A percentile compares a stretch with the other conserved stretches of the same genome.
Evolutionary conservation across 371 early-diverging fungal genomes (phyloP).

Genomic region (Rhizopus stolonifer): DNA sequence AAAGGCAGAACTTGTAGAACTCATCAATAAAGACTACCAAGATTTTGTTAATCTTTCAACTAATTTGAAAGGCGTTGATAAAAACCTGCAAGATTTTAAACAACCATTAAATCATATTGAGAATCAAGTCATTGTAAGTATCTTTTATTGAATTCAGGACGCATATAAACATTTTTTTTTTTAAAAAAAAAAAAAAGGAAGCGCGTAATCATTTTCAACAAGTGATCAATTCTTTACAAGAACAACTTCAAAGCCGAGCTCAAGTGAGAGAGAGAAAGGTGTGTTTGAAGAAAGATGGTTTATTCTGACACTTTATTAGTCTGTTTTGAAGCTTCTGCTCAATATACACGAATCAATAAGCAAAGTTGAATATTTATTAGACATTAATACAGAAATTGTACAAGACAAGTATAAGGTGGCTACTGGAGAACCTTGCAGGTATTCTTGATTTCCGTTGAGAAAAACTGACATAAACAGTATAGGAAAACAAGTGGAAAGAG

Average conservation of each 20-base stretch:
- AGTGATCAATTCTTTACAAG: constrained; percentile 56
- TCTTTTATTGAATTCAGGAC: too few species aligned
- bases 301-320: constrained; percentile 23
- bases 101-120: constrained; percentile 62
- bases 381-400: constrained; percentile 47
- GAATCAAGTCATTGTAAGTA: constrained; percentile 58
- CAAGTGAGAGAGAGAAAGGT: constrained; percentile 73
- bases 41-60: constrained; percentile 81
- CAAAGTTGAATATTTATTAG: constrained; percentile 75
- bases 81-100: constrained; percentile 61
- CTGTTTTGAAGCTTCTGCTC: constrained; percentile 63
- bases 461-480: constrained; percentile 8
- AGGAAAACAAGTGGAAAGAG: constrained; percentile 76
- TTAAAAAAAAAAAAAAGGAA: constrained; percentile 28
- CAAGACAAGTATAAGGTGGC: constrained; percentile 11
- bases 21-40: constrained; percentile 80
- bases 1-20: constrained; percentile 75
- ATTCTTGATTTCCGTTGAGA: not conserved
- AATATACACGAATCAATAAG: constrained; percentile 73
- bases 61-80: constrained; percentile 77
- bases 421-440: not conserved
- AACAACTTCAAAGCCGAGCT: constrained; percentile 61
- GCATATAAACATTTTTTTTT: not conserved
- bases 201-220: constrained; percentile 52
- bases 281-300: not conserved